Evolutionary conservation across 129 eudicot genomes (phyloP).

Genomic region (Helianthus annuus): HanXRQr2.0-SUNRISE NC_035440.2:10653815-10654314

Average conservation of each 20-base stretch:
- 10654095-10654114: background rate
- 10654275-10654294: background rate
- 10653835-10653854: background rate
- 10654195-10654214: background rate
- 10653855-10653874: background rate
- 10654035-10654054: background rate
- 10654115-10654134: background rate
- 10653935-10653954: background rate
- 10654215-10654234: background rate
- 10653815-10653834: background rate
- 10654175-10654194: too few relatives aligned
- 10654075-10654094: background rate
- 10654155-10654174: too few relatives aligned
- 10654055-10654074: slow-evolving; percentile 1
- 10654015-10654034: background rate
- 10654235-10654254: background rate
- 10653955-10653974: background rate
- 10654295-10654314: background rate
- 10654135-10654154: too few relatives aligned
- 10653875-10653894: background rate
- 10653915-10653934: background rate
- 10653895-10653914: slow-evolving; percentile 1
- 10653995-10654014: background rate
- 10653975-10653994: background rate
- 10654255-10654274: too few relatives aligned